phyloP scores from a whole-genome alignment of 345 rosid genomes.

The Lumnitzera racemosa region DNA sequence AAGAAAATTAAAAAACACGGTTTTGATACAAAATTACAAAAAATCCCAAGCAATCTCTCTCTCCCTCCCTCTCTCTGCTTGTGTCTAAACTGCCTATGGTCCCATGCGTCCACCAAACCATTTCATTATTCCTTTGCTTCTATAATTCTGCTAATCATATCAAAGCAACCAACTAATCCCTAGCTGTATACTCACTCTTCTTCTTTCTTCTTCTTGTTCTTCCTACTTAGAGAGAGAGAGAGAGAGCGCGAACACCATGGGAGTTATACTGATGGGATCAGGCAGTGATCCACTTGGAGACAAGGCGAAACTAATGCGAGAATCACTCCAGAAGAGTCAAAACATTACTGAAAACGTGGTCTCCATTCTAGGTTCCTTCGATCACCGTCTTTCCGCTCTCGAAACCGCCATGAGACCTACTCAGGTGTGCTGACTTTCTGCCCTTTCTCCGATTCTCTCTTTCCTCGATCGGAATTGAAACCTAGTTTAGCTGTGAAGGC shows the following conservation, averaged over 20 bases:
- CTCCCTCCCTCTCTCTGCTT: no score
- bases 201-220: slow-evolving; percentile 28
- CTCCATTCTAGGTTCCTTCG: slow-evolving; percentile 90
- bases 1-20: no score
- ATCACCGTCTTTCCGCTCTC: slow-evolving; percentile 94
- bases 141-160: no score
- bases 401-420: slow-evolving; percentile 99
- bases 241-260: slow-evolving; percentile 14
- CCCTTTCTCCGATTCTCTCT: no score
- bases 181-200: slow-evolving; percentile 21
- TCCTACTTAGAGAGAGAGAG: slow-evolving; percentile 7
- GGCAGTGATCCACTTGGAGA: slow-evolving; percentile 68
- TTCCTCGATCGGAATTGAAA: no score
- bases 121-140: no score
- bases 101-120: no score
- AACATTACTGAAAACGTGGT: slow-evolving; percentile 84
- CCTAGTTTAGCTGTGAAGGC: no score
- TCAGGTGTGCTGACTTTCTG: slow-evolving; percentile 41
- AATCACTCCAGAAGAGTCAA: slow-evolving; percentile 79
- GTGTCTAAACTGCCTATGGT: no score
- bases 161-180: slow-evolving; percentile 14
- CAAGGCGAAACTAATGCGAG: slow-evolving; percentile 70
- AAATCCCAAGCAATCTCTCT: no score
- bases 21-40: no score
- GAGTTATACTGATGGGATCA: slow-evolving; percentile 25